Evolutionary conservation across 2,329 filamentous ascomycete genomes (phyloP).

Genomic region (Botryotinia calthae): DNA sequence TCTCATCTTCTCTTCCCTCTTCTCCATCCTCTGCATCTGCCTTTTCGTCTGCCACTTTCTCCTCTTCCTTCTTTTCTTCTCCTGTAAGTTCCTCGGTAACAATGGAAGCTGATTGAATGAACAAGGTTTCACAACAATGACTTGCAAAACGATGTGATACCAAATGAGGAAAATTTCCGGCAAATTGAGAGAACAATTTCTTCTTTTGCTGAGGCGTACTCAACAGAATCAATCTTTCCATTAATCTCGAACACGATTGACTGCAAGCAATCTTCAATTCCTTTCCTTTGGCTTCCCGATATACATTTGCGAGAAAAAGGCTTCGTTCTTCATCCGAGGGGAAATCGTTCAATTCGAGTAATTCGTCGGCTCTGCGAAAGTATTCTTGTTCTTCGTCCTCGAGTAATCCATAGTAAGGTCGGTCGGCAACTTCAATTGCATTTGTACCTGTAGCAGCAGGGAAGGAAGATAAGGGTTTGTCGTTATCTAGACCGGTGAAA

Average conservation of each 20-base stretch:
- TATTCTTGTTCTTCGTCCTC: constrained; percentile 94
- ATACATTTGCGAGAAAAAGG: constrained; percentile 77
- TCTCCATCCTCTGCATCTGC: constrained; percentile 52
- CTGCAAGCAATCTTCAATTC: constrained; percentile 95
- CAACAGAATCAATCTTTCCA: constrained; percentile 86
- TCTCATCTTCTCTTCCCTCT: constrained; percentile 45
- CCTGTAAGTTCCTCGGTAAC: constrained; percentile 69
- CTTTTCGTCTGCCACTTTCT: constrained; percentile 52
- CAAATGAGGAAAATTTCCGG: constrained; percentile 80
- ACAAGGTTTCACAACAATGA: constrained; percentile 94
- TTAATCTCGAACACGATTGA: constrained; percentile 88
- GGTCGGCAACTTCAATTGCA: constrained; percentile 30
- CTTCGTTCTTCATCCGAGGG: constrained; percentile 68
- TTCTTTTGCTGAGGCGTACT: constrained; percentile 80
- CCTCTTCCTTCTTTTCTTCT: constrained; percentile 44
- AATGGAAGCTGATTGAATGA: constrained; percentile 75
- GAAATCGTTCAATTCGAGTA: constrained; percentile 89
- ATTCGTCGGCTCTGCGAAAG: constrained; percentile 83
- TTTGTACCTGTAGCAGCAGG: constrained; percentile 24
- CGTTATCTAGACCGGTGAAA: constrained; percentile 29
- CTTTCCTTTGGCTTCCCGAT: constrained; percentile 82
- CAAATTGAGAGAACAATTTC: constrained; percentile 80
- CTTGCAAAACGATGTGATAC: constrained; percentile 95
- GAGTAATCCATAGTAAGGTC: constrained; percentile 82
- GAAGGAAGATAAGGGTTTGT: constrained; percentile 6